Evolutionary conservation across 169 alveolate species (phyloP), one percentile per base, ranked within the genome.

Genomic region (Plasmodium inui): DNA sequence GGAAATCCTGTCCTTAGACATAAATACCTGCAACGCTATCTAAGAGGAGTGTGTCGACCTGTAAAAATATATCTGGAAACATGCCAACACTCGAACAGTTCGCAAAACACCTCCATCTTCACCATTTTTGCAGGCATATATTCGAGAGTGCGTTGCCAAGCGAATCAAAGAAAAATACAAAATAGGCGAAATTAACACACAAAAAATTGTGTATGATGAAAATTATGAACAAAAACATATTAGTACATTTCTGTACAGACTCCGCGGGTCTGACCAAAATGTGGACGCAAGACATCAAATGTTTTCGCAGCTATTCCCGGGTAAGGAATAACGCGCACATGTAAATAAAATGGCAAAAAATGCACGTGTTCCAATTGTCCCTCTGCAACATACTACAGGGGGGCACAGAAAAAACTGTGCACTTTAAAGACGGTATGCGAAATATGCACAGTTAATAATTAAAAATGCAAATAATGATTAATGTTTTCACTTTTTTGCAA

Each of bases 141-240:
- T 91, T n/a, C 39, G 95, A 44, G 95, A 91, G 41, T 91, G 95
- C 26, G 50, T 91, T 70, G 95, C 95, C 39, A 73, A 71, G 19
- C 57, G 71, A 91, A 91, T 91, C 8, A 80, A 46, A 71, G 22
- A 41, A 28, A 91, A 91, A 81, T 91, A 91, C 57, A 80, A 82
- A 91, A 91, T 91, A 37, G 57, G 44, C 19, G 95, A 91, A 91
- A 44, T 82, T 81, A 78, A 67, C 26, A 72, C 30, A 71, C 55
- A 81, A 26, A 41, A 41, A 72, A 61, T 71, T 71, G 44, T 17
- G 74, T 82, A 70, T 50, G 92, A 91, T 82, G 95, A 91, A 91
- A 82, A 91, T 71, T 91, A 91, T 82, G 95, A 91, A 41, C 85
- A 91, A 37, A 81, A 72, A 46, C 83, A 91, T 82, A 78, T 91